phyloP scores from a whole-genome alignment of 495 filamentous ascomycete genomes.

The Acidiella bohemica region DNA sequence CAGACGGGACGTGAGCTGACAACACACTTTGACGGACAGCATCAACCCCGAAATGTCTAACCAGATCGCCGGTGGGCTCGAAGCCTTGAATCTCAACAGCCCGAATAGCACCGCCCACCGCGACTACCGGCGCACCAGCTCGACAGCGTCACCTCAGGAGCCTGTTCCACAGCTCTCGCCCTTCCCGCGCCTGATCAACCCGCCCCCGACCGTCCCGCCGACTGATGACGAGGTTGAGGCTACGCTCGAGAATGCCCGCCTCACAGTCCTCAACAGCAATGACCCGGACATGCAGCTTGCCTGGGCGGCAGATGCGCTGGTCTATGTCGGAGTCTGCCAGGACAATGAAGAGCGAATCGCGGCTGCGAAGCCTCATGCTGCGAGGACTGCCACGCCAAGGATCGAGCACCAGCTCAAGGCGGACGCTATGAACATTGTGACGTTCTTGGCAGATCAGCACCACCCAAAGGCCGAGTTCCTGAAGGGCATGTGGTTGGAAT shows the following conservation, averaged over 20 bases:
- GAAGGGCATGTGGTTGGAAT: conserved; percentile 92
- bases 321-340: conserved; percentile 73
- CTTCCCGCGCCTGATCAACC: conserved; percentile 71
- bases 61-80: conserved; percentile 84
- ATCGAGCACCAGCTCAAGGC: conserved; percentile 73
- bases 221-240: conserved; percentile 89
- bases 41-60: conserved; percentile 65
- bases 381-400: conserved; percentile 62
- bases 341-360: conserved; percentile 52
- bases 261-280: conserved; percentile 77
- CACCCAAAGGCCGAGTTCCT: conserved; percentile 94
- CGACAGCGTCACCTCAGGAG: background rate
- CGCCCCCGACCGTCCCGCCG: conserved; percentile 79
- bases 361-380: conserved; percentile 42
- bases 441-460: conserved; percentile 75
- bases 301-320: conserved; percentile 87
- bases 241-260: conserved; percentile 67
- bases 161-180: conserved; percentile 66
- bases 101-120: conserved; percentile 27
- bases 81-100: conserved; percentile 64
- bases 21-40: no score
- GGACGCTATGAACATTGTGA: conserved; percentile 84
- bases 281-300: conserved; percentile 93
- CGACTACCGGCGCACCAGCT: conserved; percentile 17
- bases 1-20: no score